Conservation (phyloP, 164 flowering plant species). For the Chloranthus sessilifolius region DNA sequence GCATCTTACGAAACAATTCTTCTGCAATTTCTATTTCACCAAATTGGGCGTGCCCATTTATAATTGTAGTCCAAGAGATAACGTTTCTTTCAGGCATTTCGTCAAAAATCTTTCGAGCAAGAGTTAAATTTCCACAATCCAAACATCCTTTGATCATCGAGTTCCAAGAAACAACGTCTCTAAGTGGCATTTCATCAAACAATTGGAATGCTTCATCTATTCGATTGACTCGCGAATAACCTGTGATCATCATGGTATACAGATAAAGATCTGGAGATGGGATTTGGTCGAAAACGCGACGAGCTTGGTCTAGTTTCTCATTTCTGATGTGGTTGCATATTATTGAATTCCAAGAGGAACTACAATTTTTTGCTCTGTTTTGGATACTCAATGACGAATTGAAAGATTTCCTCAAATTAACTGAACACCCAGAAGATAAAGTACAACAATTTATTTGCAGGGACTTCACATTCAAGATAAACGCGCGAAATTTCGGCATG, state of each 20-base stretch:
- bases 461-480: background rate
- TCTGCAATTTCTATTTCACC: slow-evolving; percentile 10
- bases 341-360: slow-evolving; percentile 1
- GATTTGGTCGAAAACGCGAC: slow-evolving; percentile 8
- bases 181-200: slow-evolving; percentile 11
- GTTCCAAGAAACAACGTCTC: slow-evolving; percentile 17
- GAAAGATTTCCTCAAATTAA: background rate
- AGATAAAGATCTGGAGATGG: slow-evolving; percentile 8
- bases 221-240: background rate
- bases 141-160: slow-evolving; percentile 13
- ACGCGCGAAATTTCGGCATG: background rate
- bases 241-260: slow-evolving; percentile 9
- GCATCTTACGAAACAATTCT: slow-evolving; percentile 10
- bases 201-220: slow-evolving; percentile 8
- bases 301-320: slow-evolving; percentile 9
- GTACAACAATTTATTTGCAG: too few relatives aligned
- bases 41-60: slow-evolving; percentile 5
- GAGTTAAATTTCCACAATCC: slow-evolving; percentile 10
- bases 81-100: slow-evolving; percentile 19
- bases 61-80: slow-evolving; percentile 16
- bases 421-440: background rate
- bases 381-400: background rate
- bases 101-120: slow-evolving; percentile 11
- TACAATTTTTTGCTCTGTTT: background rate
- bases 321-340: slow-evolving; percentile 8